Evolutionary conservation across 1,139 yeast genomes (phyloP).

Genomic region (Kazachstania sp.): DNA sequence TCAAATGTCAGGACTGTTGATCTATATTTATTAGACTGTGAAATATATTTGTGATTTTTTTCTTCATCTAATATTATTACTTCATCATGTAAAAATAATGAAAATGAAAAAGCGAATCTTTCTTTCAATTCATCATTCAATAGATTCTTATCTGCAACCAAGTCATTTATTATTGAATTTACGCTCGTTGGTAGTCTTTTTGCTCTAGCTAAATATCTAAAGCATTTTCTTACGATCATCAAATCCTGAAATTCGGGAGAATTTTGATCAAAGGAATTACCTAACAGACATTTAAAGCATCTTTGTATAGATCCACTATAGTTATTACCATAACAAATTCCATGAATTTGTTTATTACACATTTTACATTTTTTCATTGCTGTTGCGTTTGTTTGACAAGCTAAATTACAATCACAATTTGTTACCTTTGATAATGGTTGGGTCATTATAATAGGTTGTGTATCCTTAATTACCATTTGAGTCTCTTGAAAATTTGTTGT

Average conservation of each 20-base stretch:
- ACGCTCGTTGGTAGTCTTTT: slow-evolving; percentile 19
- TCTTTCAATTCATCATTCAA: slow-evolving; percentile 9
- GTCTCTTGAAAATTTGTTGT: slow-evolving; percentile 26
- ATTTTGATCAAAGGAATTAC: slow-evolving; percentile 15
- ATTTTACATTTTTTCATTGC: slow-evolving; percentile 18
- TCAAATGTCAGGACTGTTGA: slow-evolving; percentile 14
- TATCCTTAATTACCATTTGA: slow-evolving; percentile 16
- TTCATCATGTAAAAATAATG: slow-evolving; percentile 19
- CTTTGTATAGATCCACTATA: slow-evolving; percentile 6
- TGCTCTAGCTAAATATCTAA: slow-evolving; percentile 16
- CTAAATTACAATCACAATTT: slow-evolving; percentile 30
- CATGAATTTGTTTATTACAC: slow-evolving; percentile 28
- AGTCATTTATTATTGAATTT: slow-evolving; percentile 6
- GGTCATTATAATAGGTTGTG: slow-evolving; percentile 1
- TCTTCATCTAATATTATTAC: slow-evolving; percentile 16
- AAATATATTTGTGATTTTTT: slow-evolving; percentile 2
- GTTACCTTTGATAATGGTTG: not conserved
- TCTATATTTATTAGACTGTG: not conserved
- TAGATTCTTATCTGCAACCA: slow-evolving; percentile 11
- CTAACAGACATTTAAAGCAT: slow-evolving; percentile 28
- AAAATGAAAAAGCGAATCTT: slow-evolving; percentile 17
- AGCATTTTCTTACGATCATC: slow-evolving; percentile 28
- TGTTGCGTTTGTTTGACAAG: slow-evolving; percentile 12
- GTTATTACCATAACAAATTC: slow-evolving; percentile 29
- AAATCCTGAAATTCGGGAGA: slow-evolving; percentile 19